phyloP scores from a whole-genome alignment of 495 filamentous ascomycete genomes.

The Lasiosphaeria hispida region DNA sequence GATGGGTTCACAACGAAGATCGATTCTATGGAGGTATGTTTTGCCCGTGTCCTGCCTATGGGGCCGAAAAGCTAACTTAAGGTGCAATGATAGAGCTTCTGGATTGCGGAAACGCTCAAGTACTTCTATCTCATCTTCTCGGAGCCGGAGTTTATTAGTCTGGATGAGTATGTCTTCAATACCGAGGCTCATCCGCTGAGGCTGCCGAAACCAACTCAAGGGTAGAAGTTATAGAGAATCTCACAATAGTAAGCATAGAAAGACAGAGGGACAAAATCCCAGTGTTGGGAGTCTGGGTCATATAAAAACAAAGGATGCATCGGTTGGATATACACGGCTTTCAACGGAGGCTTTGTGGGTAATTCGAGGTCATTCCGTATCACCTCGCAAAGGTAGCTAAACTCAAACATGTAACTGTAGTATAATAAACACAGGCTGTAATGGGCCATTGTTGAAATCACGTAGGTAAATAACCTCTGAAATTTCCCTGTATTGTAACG shows the following conservation, averaged over 20 bases:
- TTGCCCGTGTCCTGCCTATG: background rate
- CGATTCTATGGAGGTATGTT: conserved; percentile 50
- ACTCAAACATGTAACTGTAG: too few species aligned
- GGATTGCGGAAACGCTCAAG: conserved; percentile 51
- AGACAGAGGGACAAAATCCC: too few species aligned
- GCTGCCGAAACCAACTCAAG: conserved; percentile 23
- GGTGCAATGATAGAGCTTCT: conserved; percentile 41
- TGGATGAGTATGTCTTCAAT: conserved; percentile 81
- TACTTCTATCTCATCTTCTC: conserved; percentile 79
- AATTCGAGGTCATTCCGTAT: too few species aligned
- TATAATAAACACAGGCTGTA: too few species aligned
- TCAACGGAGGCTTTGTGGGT: too few species aligned
- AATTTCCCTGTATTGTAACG: too few species aligned
- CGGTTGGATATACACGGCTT: too few species aligned
- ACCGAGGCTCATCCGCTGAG: conserved; percentile 81
- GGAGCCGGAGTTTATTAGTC: conserved; percentile 64
- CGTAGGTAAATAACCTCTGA: too few species aligned
- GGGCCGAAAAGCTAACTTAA: background rate
- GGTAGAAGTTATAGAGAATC: background rate
- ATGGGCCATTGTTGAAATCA: too few species aligned
- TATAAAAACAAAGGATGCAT: too few species aligned
- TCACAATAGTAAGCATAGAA: background rate
- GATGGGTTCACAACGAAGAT: conserved; percentile 26
- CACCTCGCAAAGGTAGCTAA: too few species aligned
- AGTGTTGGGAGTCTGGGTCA: too few species aligned